phyloP scores from a whole-genome alignment of 192 early-diverging fungal species.

The Endogone sp. region DNA sequence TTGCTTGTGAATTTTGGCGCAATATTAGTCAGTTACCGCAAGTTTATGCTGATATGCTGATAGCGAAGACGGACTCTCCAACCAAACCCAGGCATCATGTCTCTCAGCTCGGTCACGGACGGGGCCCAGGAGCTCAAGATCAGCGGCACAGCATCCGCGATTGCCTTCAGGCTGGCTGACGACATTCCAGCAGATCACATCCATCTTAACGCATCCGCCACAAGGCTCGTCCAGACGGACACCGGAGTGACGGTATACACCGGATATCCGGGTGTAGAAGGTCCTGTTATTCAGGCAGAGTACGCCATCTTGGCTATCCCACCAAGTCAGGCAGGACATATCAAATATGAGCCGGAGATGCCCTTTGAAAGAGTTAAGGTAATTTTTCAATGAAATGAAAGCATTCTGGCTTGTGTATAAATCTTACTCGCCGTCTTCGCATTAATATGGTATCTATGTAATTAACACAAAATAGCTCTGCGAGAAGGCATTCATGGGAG shows the following conservation, averaged over 20 bases:
- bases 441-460: too few relatives aligned
- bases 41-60: too few relatives aligned
- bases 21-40: too few relatives aligned
- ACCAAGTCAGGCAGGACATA: slow-evolving; percentile 2
- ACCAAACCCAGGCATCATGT: not conserved
- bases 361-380: slow-evolving; percentile 10
- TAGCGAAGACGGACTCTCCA: too few relatives aligned
- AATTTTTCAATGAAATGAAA: too few relatives aligned
- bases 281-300: not conserved
- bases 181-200: slow-evolving; percentile 4
- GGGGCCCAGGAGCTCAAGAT: slow-evolving; percentile 15
- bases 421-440: not conserved
- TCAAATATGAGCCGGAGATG: slow-evolving; percentile 3
- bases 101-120: not conserved
- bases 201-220: not conserved
- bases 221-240: not conserved
- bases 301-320: slow-evolving; percentile 13
- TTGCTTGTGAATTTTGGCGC: not conserved
- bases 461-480: too few relatives aligned
- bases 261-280: not conserved
- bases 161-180: not conserved
- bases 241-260: slow-evolving; percentile 4
- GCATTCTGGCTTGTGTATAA: too few relatives aligned
- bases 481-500: slow-evolving; percentile 14
- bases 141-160: not conserved